Evolutionary conservation across 176 grass and related monocot species (phyloP).

Genomic region (Pontederia paniculata): DNA sequence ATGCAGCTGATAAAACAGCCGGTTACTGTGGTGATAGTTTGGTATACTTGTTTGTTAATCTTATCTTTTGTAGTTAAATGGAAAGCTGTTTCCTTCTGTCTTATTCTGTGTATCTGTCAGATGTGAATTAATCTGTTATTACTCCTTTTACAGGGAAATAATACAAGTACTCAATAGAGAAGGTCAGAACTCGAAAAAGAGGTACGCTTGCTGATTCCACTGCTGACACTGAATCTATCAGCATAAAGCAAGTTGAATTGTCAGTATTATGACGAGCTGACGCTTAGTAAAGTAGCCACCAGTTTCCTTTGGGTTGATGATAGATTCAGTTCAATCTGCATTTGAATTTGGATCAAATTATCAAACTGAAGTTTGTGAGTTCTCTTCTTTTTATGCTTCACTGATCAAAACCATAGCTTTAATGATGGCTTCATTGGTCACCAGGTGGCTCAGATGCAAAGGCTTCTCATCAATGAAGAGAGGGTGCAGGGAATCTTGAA

Average conservation of each 20-base stretch:
- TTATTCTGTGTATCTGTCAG: neutral
- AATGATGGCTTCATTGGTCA: neutral
- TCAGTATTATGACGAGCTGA: neutral
- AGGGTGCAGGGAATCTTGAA: constrained; percentile 54
- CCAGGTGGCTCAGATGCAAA: constrained; percentile 39
- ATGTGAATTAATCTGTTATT: neutral
- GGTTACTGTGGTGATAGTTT: too few species aligned
- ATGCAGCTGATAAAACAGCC: too few species aligned
- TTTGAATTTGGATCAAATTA: too few species aligned
- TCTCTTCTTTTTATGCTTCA: too few species aligned
- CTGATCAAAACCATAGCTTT: too few species aligned
- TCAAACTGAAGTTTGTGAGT: too few species aligned
- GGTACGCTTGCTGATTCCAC: constrained; percentile 14
- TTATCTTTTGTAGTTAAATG: too few species aligned
- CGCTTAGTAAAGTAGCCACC: too few species aligned
- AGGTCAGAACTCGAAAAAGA: constrained; percentile 46
- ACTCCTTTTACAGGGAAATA: constrained; percentile 16
- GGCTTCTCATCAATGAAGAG: constrained; percentile 31
- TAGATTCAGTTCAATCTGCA: too few species aligned
- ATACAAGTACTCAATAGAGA: constrained; percentile 4
- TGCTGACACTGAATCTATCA: neutral
- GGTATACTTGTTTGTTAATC: too few species aligned
- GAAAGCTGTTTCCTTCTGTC: neutral
- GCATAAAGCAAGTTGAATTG: neutral
- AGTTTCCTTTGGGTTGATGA: too few species aligned